Evolutionary conservation across 106 monocot species (phyloP).

Genomic region (Dendrobium catenatum): DNA sequence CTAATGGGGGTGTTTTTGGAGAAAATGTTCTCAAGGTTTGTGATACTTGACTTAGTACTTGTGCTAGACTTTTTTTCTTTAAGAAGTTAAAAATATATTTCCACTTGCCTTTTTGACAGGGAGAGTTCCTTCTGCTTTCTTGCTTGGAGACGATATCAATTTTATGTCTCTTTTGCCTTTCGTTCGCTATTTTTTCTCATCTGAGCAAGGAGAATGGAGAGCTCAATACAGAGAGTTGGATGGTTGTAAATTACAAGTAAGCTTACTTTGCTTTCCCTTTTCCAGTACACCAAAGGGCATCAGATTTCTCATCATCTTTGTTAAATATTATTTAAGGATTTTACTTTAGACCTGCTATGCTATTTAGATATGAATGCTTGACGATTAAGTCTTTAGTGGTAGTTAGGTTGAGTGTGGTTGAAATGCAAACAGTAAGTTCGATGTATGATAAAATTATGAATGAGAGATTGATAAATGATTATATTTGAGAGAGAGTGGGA

Average conservation of each 20-base stretch:
- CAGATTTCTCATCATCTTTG: background rate
- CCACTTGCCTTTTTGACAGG: background rate
- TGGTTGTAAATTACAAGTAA: background rate
- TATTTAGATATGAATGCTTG: background rate
- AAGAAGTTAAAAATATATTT: background rate
- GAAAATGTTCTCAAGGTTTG: background rate
- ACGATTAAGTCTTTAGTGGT: too few species aligned
- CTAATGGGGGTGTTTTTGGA: background rate
- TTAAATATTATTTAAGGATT: background rate
- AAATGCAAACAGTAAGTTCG: too few species aligned
- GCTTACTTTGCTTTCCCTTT: background rate
- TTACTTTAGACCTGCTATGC: background rate
- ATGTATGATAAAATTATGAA: too few species aligned
- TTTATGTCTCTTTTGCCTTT: background rate
- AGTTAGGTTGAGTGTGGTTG: too few species aligned
- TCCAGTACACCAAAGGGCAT: background rate
- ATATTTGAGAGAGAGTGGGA: too few species aligned
- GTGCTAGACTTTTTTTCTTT: background rate
- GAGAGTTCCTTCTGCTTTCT: background rate
- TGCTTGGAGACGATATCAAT: background rate
- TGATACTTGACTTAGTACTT: background rate
- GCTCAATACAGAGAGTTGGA: background rate
- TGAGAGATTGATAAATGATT: too few species aligned
- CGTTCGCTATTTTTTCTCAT: background rate
- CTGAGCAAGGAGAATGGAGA: background rate